Percentiles rank a stretch among this genome's conserved stretches.
phyloP scores from a whole-genome alignment of 306 rosid species.

The Cercis canadensis region DNA sequence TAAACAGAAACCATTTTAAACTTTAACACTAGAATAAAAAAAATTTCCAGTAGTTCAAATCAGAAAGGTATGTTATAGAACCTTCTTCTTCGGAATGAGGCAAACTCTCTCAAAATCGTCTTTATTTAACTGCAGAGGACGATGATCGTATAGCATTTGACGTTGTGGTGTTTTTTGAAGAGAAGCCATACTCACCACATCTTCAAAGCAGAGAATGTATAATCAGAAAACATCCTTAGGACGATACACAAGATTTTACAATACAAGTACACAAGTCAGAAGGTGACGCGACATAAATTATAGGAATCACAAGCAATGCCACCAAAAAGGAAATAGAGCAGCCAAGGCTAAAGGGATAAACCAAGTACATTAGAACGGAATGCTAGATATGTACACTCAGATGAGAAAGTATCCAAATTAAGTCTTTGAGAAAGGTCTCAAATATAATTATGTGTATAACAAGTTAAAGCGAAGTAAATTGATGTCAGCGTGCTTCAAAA shows the following conservation, averaged over 20 bases:
- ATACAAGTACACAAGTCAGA: not conserved
- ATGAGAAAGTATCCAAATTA: not conserved
- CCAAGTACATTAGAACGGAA: not conserved
- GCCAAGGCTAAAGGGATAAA: not conserved
- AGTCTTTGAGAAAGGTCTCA: not conserved
- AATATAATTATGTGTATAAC: not conserved
- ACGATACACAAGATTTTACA: not conserved
- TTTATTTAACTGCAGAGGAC: conserved; percentile 42
- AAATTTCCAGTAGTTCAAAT: not conserved
- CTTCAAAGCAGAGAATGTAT: conserved; percentile 34
- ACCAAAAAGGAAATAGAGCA: not conserved
- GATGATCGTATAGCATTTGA: conserved; percentile 46
- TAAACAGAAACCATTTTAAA: not conserved
- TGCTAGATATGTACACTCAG: not conserved
- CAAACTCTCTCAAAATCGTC: conserved; percentile 55
- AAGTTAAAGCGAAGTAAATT: conserved; percentile 17
- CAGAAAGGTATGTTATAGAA: conserved; percentile 7
- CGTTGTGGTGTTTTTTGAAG: conserved; percentile 15
- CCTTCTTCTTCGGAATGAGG: conserved; percentile 55
- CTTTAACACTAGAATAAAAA: not conserved
- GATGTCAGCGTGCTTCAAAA: conserved; percentile 17
- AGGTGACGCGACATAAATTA: not conserved
- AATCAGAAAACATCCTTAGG: conserved; percentile 10
- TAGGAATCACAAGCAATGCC: not conserved
- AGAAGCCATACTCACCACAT: conserved; percentile 29